Evolutionary conservation across 805 yeast species (phyloP), one percentile per base, ranked within the genome.

Genomic region (Hermanozyma aechmeae): DNA sequence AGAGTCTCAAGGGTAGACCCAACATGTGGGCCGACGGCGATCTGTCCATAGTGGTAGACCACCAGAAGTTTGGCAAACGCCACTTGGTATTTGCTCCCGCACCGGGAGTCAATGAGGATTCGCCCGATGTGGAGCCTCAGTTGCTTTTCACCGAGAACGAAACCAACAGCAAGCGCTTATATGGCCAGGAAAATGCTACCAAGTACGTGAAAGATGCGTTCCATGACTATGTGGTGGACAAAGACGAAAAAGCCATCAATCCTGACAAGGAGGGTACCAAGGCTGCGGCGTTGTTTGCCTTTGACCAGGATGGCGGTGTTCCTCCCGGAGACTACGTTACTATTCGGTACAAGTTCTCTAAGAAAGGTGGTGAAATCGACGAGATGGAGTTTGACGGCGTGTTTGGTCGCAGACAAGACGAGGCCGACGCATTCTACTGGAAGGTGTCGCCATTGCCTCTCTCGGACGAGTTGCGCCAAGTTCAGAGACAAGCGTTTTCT

Each of bases 371-470:
- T 51, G 73, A 64, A 6, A 58, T 83, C 33, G 83, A 82, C 50
- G 93, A 82, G 52, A 78, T 73, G 38, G 75, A 63, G 27, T 77
- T 84, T 42, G 96, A 86, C 54, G 55, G 65, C 18, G 53, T 73
- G 5, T 73, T 87, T 43, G 76, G 72, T 16, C 65, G 71, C 26
- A 76, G 95, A 49, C 77, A 77, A 45, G 79, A 73, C 38, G 96
- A 86, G 45, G 96, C 96, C 9, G 95, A 87, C 45, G 87, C 85
- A 29, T 86, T 86, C 53, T 86, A 86, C 58, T 83, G 89, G 84
- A 74, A 80, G 50, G 71, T 86, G 23, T 71, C 87, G 9, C 96
- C 96, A 4, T 56, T 84, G 47, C 95, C 95, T 23, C 69, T 84
- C 33, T 70, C 82, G 15, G 86, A 81, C 35, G 81, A 80, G 35